A percentile compares a stretch with the other conserved stretches of the same genome.
Evolutionary conservation across 805 yeast genomes (phyloP).

Genomic region (Pichia exigua): DNA sequence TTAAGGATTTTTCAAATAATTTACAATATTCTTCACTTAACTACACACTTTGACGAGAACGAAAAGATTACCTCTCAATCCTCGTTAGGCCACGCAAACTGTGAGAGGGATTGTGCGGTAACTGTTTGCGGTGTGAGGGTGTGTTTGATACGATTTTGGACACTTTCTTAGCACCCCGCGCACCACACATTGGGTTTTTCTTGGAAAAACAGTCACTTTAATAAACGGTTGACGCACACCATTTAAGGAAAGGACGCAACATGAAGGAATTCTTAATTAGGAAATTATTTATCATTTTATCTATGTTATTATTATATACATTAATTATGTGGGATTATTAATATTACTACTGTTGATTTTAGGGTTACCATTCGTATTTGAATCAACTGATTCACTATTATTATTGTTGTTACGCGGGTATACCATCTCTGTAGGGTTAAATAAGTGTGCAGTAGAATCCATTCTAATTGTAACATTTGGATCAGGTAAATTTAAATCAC

Average conservation of each 20-base stretch:
- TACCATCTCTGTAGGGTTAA: background rate
- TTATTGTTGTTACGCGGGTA: background rate
- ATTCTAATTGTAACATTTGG: background rate
- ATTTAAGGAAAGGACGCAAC: background rate
- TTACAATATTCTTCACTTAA: background rate
- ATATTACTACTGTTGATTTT: too few relatives aligned
- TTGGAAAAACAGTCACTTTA: background rate
- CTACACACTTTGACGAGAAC: background rate
- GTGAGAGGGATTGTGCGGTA: background rate
- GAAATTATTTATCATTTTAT: background rate
- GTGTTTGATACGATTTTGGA: background rate
- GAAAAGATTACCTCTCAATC: background rate
- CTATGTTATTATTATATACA: too few relatives aligned
- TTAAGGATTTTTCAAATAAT: background rate
- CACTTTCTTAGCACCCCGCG: conserved; percentile 6
- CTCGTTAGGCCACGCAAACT: background rate
- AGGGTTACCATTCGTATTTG: background rate
- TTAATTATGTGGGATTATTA: background rate
- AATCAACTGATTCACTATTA: background rate
- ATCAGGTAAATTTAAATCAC: background rate
- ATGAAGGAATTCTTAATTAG: background rate
- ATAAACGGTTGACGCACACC: background rate
- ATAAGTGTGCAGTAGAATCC: background rate
- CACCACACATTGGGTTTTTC: conserved; percentile 5
- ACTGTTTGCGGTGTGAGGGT: background rate